phyloP scores from a whole-genome alignment of 2,329 filamentous ascomycete genomes.

The Cordyceps militaris region DNA sequence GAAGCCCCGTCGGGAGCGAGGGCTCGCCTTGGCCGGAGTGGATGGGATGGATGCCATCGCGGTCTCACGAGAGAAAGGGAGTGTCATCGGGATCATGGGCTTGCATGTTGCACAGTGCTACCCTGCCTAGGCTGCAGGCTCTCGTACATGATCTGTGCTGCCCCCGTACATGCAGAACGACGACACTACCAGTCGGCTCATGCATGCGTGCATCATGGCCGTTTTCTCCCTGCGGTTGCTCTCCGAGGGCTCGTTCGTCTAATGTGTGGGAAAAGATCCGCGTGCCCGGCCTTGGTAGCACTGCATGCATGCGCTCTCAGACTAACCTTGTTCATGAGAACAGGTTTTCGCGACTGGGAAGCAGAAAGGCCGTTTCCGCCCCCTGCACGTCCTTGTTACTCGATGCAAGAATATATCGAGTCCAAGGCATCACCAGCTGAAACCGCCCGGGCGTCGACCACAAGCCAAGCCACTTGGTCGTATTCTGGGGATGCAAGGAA shows the following conservation, averaged over 20 bases:
- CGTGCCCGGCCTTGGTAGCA: too few species aligned
- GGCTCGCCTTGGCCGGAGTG: too few species aligned
- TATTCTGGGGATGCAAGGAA: neutral
- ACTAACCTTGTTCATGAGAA: neutral
- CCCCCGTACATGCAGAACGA: neutral
- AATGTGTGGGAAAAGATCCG: too few species aligned
- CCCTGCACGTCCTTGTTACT: neutral
- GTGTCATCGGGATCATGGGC: neutral
- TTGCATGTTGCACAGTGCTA: neutral
- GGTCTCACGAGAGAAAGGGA: neutral
- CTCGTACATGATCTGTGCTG: neutral
- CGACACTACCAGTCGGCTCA: neutral
- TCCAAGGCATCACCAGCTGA: neutral
- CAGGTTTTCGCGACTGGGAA: neutral
- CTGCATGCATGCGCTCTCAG: too few species aligned
- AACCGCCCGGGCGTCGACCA: neutral
- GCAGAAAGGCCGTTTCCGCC: neutral
- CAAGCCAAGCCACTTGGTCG: conserved; percentile 4
- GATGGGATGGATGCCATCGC: neutral
- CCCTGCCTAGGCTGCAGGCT: neutral
- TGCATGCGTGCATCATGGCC: neutral
- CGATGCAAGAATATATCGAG: neutral
- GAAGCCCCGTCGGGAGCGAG: too few species aligned
- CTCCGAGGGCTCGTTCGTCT: neutral
- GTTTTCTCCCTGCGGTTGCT: neutral